phyloP scores from a whole-genome alignment of 2,329 filamentous ascomycete species.

The Endoconidiophora laricicola region DNA sequence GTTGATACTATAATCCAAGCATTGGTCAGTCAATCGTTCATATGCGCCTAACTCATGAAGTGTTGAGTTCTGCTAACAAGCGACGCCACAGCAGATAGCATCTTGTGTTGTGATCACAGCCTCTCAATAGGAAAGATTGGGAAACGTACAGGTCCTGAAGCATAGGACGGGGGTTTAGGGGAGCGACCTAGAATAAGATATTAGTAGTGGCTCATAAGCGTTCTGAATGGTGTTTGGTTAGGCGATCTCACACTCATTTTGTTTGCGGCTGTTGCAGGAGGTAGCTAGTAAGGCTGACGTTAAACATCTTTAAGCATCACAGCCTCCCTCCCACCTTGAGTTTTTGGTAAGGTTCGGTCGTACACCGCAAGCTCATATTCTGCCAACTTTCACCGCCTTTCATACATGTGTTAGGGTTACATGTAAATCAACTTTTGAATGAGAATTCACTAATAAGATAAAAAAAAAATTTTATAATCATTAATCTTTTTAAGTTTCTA shows the following conservation, averaged over 20 bases:
- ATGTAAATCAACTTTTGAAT: not conserved
- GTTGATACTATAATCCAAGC: slow-evolving; percentile 47
- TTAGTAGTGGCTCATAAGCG: not conserved
- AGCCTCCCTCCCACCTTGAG: slow-evolving; percentile 4
- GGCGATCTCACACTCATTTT: slow-evolving; percentile 9
- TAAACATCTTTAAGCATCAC: slow-evolving; percentile 4
- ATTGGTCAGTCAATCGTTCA: not conserved
- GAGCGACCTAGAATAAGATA: slow-evolving; percentile 44
- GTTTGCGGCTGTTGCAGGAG: slow-evolving; percentile 2
- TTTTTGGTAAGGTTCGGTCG: slow-evolving; percentile 4
- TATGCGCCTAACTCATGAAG: not conserved
- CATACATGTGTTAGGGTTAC: slow-evolving; percentile 3
- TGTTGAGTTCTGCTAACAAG: not conserved
- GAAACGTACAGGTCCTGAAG: slow-evolving; percentile 69
- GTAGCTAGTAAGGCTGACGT: slow-evolving; percentile 5
- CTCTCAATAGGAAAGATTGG: slow-evolving; percentile 1
- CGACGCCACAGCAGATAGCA: not conserved
- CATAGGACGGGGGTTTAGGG: slow-evolving; percentile 91
- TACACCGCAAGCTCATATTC: not conserved
- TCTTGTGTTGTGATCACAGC: not conserved
- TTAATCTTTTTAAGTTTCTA: no score
- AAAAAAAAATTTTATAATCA: no score
- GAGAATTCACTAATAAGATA: no score
- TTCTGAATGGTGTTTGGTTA: not conserved
- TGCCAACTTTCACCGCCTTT: slow-evolving; percentile 10